phyloP scores from a whole-genome alignment of 306 rosid species.

The Medicago lupulina region DNA sequence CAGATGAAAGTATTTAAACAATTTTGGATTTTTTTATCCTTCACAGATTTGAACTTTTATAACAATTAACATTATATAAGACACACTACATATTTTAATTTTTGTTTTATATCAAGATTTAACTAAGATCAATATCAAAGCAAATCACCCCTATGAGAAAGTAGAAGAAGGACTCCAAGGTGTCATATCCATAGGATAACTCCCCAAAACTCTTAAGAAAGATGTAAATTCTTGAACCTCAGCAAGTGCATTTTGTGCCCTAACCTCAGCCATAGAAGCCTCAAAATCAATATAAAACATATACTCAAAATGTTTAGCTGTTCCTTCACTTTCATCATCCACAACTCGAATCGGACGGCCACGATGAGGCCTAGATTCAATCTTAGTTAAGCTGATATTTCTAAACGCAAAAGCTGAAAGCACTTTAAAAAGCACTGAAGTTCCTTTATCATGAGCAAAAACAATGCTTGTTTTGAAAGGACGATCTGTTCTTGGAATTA shows the following conservation, averaged over 20 bases:
- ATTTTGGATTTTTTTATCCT: background rate
- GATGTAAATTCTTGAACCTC: constrained; percentile 99
- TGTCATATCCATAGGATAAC: constrained; percentile 98
- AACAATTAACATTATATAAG: constrained; percentile 2
- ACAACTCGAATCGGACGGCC: constrained; percentile 84
- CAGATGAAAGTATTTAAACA: background rate
- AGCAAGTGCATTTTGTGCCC: constrained; percentile 90
- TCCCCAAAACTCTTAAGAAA: constrained; percentile 84
- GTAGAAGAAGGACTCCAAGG: constrained; percentile 76
- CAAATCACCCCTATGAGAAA: constrained; percentile 44
- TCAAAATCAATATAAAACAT: constrained; percentile 92
- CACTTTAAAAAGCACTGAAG: constrained; percentile 87
- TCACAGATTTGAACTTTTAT: background rate
- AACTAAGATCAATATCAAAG: background rate
- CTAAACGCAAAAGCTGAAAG: constrained; percentile 92
- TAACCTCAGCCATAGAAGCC: constrained; percentile 93
- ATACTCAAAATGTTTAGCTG: constrained; percentile 93
- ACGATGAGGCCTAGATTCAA: constrained; percentile 91
- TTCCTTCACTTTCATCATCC: constrained; percentile 79
- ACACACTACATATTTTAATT: constrained; percentile 6
- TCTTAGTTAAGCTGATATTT: constrained; percentile 89
- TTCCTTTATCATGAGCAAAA: constrained; percentile 92
- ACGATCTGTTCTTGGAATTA: constrained; percentile 85
- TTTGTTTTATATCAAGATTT: background rate
- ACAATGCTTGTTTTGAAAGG: constrained; percentile 96